phyloP scores from a whole-genome alignment of 2,329 filamentous ascomycete genomes.

The Venturiaceae sp. region DNA sequence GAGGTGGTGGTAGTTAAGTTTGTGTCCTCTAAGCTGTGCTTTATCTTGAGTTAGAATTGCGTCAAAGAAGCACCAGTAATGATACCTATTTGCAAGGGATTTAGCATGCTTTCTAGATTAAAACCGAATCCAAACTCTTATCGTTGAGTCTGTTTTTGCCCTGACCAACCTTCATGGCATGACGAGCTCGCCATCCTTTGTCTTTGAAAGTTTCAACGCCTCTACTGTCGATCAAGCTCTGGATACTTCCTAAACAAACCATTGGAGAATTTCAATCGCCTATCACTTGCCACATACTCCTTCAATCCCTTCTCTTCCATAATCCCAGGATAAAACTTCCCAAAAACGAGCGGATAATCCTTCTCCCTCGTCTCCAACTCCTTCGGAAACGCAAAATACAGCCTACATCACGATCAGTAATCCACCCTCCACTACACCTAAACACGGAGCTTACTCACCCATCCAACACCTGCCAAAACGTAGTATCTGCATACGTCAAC shows the following conservation, averaged over 20 bases:
- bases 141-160: too few relatives aligned
- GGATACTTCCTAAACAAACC: constrained; percentile 66
- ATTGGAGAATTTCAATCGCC: constrained; percentile 49
- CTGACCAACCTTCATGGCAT: too few relatives aligned
- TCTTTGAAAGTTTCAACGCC: too few relatives aligned
- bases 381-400: constrained; percentile 60
- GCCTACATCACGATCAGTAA: constrained; percentile 43
- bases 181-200: too few relatives aligned
- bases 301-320: constrained; percentile 55
- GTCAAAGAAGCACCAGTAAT: too few relatives aligned
- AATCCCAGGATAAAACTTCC: constrained; percentile 50
- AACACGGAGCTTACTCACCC: constrained; percentile 17
- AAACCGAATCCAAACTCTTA: too few relatives aligned
- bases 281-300: constrained; percentile 57
- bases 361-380: constrained; percentile 47
- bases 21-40: too few relatives aligned
- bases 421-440: neutral
- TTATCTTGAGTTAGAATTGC: too few relatives aligned
- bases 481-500: constrained; percentile 63
- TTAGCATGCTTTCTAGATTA: too few relatives aligned
- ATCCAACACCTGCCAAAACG: constrained; percentile 57
- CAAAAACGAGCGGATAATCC: constrained; percentile 53
- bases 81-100: too few relatives aligned
- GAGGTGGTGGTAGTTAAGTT: too few relatives aligned
- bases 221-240: constrained; percentile 56